Conservation (phyloP, 768 basidiomycete species). For the Gymnopilus junonius region DNA sequence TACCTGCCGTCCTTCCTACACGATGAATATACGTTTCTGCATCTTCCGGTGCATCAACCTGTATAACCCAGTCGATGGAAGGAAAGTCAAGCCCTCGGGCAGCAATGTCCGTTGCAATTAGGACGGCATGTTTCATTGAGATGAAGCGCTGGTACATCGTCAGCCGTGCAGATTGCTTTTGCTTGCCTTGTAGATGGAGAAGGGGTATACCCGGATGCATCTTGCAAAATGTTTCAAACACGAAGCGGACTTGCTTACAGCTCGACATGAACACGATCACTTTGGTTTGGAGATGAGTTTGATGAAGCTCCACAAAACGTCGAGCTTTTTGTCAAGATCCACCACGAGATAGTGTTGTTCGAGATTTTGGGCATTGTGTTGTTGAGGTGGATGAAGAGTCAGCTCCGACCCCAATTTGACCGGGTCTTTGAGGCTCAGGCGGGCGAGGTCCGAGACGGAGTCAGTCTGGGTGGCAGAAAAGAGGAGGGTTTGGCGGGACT, state of each 20-base stretch:
- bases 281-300: constrained; percentile 92
- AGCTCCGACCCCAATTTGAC: constrained; percentile 71
- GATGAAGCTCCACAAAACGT: constrained; percentile 93
- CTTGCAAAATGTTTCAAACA: constrained; percentile 93
- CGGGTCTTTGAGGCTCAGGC: constrained; percentile 86
- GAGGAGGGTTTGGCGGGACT: constrained; percentile 90
- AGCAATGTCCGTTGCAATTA: constrained; percentile 96
- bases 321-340: constrained; percentile 85
- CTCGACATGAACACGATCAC: constrained; percentile 92
- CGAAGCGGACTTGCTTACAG: constrained; percentile 97
- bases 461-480: constrained; percentile 98
- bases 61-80: constrained; percentile 94
- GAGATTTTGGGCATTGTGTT: constrained; percentile 77
- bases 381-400: background rate
- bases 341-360: constrained; percentile 91
- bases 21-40: constrained; percentile 98
- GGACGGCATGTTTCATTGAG: constrained; percentile 76
- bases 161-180: constrained; percentile 90
- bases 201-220: constrained; percentile 94
- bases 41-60: constrained; percentile 96
- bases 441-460: constrained; percentile 85
- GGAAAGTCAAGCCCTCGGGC: constrained; percentile 97
- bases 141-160: constrained; percentile 86
- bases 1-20: constrained; percentile 96
- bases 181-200: constrained; percentile 95